These are phyloP conservation scores for Solanum arcanum DNA, from an alignment of 257 asterid species.

Conservation along the genomic window DNA sequence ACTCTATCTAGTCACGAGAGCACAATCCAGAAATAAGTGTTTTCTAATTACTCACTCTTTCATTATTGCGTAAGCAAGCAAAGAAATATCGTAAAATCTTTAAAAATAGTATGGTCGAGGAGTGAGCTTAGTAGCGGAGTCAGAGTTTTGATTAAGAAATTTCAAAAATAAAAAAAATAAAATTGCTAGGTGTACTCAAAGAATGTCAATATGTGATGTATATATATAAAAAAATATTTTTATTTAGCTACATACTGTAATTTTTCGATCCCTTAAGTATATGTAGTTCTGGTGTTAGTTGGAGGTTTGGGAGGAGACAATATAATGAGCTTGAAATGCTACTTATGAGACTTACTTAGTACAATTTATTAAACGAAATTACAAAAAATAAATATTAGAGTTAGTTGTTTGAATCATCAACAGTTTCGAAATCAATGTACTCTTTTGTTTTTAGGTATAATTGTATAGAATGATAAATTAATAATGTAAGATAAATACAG, in stretches of 20 bases:
- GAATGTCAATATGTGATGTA: too few relatives aligned
- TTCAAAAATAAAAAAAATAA: too few relatives aligned
- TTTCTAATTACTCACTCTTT: background rate
- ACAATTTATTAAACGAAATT: too few relatives aligned
- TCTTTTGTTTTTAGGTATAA: background rate
- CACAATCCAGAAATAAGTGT: background rate
- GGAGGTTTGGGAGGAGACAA: background rate
- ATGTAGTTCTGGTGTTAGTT: background rate
- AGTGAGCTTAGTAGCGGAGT: background rate
- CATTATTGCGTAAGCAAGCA: background rate
- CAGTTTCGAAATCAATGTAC: accelerated
- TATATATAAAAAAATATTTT: too few relatives aligned
- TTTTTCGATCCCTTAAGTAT: background rate
- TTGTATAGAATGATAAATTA: too few relatives aligned
- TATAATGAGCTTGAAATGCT: background rate
- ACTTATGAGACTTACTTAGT: background rate
- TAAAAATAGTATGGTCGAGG: background rate
- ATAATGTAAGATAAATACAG: too few relatives aligned
- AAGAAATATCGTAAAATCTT: background rate
- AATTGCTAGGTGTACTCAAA: background rate
- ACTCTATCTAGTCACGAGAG: background rate
- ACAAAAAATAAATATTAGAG: background rate
- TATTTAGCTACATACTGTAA: background rate
- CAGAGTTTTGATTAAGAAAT: too few relatives aligned
- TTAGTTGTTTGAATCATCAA: too few relatives aligned